These are phyloP conservation scores for Naematelia aurantialba DNA, from an alignment of 768 basidiomycete species.

Conservation along the genomic window DNA sequence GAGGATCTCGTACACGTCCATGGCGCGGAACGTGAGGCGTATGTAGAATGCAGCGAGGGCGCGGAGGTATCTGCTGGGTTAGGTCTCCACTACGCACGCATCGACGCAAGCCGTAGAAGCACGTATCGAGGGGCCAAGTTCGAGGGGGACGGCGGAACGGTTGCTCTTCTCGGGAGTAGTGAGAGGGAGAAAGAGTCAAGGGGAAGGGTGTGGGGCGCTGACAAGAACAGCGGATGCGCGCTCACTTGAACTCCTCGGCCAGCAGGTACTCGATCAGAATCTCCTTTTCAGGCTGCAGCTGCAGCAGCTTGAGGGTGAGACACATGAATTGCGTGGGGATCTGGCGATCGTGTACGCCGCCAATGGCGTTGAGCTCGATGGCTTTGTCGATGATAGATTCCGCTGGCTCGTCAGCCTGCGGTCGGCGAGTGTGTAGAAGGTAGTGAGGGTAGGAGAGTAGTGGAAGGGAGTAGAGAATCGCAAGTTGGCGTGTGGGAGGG, in stretches of 20 bases:
- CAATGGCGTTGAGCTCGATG: constrained; percentile 72
- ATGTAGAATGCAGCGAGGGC: constrained; percentile 91
- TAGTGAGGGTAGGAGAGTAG: too few relatives aligned
- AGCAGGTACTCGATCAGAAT: constrained; percentile 90
- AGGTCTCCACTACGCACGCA: neutral
- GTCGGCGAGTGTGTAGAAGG: too few relatives aligned
- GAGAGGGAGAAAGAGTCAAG: neutral
- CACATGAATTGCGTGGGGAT: constrained; percentile 91
- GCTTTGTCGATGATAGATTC: constrained; percentile 92
- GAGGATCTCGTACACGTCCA: constrained; percentile 85
- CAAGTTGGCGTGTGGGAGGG: neutral
- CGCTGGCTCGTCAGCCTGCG: constrained; percentile 57
- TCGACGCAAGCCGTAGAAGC: too few relatives aligned
- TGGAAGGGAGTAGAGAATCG: neutral
- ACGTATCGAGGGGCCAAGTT: too few relatives aligned
- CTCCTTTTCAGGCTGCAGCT: constrained; percentile 97
- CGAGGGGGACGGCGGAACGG: too few relatives aligned
- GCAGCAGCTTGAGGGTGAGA: constrained; percentile 85
- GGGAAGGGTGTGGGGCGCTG: neutral
- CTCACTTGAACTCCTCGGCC: constrained; percentile 97
- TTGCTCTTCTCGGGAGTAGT: too few relatives aligned
- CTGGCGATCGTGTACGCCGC: constrained; percentile 88
- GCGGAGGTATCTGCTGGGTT: constrained; percentile 78
- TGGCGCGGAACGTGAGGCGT: constrained; percentile 85
- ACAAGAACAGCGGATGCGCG: constrained; percentile 12